phyloP scores from a whole-genome alignment of 306 rosid genomes.

The Prunus dulcis region DNA sequence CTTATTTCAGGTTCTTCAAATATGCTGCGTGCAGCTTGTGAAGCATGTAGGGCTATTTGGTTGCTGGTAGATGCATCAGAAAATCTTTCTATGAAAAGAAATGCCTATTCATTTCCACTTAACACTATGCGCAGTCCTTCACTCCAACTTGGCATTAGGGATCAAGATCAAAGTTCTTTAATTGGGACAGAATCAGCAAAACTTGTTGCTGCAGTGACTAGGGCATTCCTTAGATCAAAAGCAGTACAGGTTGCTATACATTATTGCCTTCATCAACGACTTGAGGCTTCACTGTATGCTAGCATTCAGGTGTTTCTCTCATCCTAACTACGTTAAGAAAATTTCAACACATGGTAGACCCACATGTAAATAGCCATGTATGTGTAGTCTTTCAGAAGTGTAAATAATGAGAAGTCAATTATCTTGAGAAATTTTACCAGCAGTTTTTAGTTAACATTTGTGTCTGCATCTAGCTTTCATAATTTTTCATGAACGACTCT shows the following conservation, averaged over 20 bases:
- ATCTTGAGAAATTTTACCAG: neutral
- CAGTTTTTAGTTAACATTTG: neutral
- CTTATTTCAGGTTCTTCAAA: slow-evolving; percentile 82
- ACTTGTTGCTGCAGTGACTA: slow-evolving; percentile 66
- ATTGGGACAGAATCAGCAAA: slow-evolving; percentile 55
- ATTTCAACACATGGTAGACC: neutral
- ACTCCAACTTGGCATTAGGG: slow-evolving; percentile 43
- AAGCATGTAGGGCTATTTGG: slow-evolving; percentile 88
- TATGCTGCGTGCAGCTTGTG: slow-evolving; percentile 82
- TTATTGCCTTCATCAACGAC: slow-evolving; percentile 81
- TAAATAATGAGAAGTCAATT: neutral
- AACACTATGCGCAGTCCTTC: slow-evolving; percentile 51
- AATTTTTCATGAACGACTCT: neutral
- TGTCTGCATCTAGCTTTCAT: slow-evolving; percentile 16
- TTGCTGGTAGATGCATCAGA: slow-evolving; percentile 69
- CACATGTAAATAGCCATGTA: neutral
- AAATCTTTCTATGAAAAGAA: slow-evolving; percentile 45
- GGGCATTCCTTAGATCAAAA: slow-evolving; percentile 73
- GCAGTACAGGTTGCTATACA: slow-evolving; percentile 75
- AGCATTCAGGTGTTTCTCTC: slow-evolving; percentile 67
- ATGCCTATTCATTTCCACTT: slow-evolving; percentile 61
- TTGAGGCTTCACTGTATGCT: slow-evolving; percentile 69
- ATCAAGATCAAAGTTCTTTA: slow-evolving; percentile 48
- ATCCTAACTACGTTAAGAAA: neutral
- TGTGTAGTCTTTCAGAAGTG: neutral